Conservation (phyloP, 495 filamentous ascomycete species). For the Acidomyces sp. region DNA sequence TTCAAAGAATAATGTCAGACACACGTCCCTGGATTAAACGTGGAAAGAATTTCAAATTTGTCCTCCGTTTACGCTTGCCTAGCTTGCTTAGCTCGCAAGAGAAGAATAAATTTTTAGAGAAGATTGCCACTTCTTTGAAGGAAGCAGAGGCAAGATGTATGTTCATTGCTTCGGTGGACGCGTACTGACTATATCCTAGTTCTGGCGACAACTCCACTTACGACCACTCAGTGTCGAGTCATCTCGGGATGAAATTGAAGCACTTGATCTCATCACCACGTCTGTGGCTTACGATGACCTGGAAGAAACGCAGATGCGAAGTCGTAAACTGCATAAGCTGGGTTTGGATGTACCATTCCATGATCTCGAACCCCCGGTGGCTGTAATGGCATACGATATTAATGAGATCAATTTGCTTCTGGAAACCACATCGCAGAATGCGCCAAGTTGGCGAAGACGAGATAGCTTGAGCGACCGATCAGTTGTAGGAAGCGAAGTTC, state of each 20-base stretch:
- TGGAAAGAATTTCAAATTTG: conserved; percentile 20
- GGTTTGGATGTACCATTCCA: conserved; percentile 1
- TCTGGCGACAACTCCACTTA: not conserved
- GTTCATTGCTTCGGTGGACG: not conserved
- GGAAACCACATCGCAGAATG: not conserved
- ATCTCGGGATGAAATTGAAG: not conserved
- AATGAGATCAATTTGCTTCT: not conserved
- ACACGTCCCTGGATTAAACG: conserved; percentile 19
- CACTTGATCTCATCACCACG: not conserved
- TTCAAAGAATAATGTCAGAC: not conserved
- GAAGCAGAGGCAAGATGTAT: conserved; percentile 10
- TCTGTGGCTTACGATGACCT: not conserved
- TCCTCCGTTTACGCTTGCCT: conserved; percentile 16
- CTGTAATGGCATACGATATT: not conserved
- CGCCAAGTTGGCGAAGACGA: not conserved
- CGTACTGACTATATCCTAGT: not conserved
- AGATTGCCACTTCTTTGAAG: conserved; percentile 12
- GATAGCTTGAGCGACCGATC: not conserved
- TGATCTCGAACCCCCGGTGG: conserved; percentile 6
- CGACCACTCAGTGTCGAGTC: not conserved
- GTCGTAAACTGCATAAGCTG: conserved; percentile 17
- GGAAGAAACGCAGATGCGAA: not conserved
- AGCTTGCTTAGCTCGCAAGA: conserved; percentile 1
- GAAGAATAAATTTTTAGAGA: conserved; percentile 7
- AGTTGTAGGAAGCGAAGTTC: not conserved